Base-by-base conservation (phyloP, 2,329 filamentous ascomycete species). In the Colletotrichum sp. region DNA sequence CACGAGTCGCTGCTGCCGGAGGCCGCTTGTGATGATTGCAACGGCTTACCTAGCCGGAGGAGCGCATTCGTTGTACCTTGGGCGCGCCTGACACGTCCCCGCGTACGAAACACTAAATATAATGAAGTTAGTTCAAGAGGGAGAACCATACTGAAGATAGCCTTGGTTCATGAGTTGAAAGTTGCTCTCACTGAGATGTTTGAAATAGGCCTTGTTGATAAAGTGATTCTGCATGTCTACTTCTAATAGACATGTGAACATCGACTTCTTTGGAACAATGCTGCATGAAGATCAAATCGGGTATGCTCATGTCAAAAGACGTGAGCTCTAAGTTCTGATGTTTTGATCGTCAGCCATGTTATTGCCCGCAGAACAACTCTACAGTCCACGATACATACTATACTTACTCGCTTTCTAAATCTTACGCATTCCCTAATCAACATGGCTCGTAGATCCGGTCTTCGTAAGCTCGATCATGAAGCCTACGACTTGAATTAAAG, bases 361-460 rank as follows among this genome's bases (percentile, higher is more conserved):
- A 0, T 39, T 9, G 16, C 16, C 36, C 8, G 8, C 0, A 39
- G 2, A 2, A 6, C 0, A 18, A 18, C 36, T 18, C 36, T 18
- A 1, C 16, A 39, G 0, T 0, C 36, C 5, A 5, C 2, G 8
- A 18, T 18, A 6, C 8, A 39, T 2, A 18, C 5, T 4, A 39
- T 9, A 39, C 16, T 5, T 18, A 15, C 8, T 18, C 7, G 1
- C 16, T 39, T 9, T 18, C 36, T 16, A 1, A 9, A 39, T 39
- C 36, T 39, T 9, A 18, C 8, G 36, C 36, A 39, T n/a, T n/a
- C 3, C 39, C 0, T 5, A 6, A 44, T 12, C 5, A n/a, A 44
- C 39, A 0, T 12, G 18, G 39, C 18, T n/a, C 18, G 18, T n/a
- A n/a, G 5, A 18, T 12, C 9, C 1, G 18, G 18, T n/a, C 18